Evolutionary conservation across 306 rosid species (phyloP), one percentile per base, ranked within the genome.

Genomic region (Neltuma alba): DNA sequence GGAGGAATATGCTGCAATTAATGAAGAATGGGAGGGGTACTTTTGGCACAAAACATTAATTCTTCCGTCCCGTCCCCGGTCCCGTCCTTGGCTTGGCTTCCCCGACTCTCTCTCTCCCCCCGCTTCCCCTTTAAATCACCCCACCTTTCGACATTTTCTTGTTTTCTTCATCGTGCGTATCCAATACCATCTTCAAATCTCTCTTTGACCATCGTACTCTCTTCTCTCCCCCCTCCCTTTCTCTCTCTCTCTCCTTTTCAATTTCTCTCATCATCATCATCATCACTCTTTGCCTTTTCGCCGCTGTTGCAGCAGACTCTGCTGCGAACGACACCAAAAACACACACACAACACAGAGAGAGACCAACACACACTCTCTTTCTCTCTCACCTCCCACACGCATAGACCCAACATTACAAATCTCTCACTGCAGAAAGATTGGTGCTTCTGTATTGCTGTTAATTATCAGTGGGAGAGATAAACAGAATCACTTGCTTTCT

Each of bases 121-220:
- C n/a, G n/a, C n/a, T 25, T 10, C 12, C 31, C 72, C 48, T 66
- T 66, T 37, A 66, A n/a, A 66, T 66, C 40, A 1, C 16, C 16
- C 18, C 31, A 0, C 31, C 50, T n/a, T 38, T 38, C 13, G n/a
- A 37, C 72, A 37, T n/a, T 37, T 21, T 66, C 9, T n/a, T 36
- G 44, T 23, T 68, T 68, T 41, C 45, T 34, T 34, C 45, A 67
- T 76, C 76, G 76, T 72, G 85, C 86, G 88, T 79, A 79, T 84
- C 90, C 75, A 79, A 87, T 21, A 76, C 84, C 86, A 72, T 80
- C 79, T 89, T 77, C 79, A 88, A 90, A 88, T 90, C 91, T 85
- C 80, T 85, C 90, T 90, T 94, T 91, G 98, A 93, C 98, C 91
- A 76, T 90, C 95, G 90, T 89, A 84, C 92, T 76, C 45, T 50